phyloP scores from a whole-genome alignment of 371 early-diverging fungal genomes.

The Mortierella polycephala region DNA sequence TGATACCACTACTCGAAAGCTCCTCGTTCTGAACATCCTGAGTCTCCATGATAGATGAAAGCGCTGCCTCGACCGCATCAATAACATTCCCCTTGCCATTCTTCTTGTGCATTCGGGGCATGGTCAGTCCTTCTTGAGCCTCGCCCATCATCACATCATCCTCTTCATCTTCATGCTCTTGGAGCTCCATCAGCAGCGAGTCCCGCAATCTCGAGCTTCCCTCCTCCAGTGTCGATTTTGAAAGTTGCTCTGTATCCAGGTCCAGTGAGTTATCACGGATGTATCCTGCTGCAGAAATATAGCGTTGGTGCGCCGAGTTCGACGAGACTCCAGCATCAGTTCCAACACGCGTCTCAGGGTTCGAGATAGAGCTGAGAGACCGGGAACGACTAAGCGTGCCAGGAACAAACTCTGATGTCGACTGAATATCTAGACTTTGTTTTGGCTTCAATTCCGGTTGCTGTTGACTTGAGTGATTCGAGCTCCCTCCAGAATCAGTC shows the following conservation, averaged over 20 bases:
- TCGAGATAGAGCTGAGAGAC: constrained; percentile 37
- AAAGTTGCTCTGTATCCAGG: constrained; percentile 12
- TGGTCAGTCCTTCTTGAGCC: constrained; percentile 23
- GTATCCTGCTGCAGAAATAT: not conserved
- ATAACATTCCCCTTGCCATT: constrained; percentile 58
- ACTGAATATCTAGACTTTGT: constrained; percentile 16
- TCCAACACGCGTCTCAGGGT: constrained; percentile 4
- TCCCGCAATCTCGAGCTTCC: constrained; percentile 7
- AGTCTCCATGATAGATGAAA: constrained; percentile 65
- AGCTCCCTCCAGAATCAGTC: constrained; percentile 11
- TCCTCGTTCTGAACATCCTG: constrained; percentile 39
- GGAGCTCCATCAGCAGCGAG: constrained; percentile 33
- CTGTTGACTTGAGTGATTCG: not conserved
- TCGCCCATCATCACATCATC: constrained; percentile 30
- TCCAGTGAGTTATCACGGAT: constrained; percentile 20
- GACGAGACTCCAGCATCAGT: not conserved
- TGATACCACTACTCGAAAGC: constrained; percentile 2
- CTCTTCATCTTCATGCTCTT: constrained; percentile 40
- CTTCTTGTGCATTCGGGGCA: constrained; percentile 26
- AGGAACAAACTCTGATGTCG: not conserved
- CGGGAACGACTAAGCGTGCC: constrained; percentile 21
- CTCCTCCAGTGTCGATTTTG: constrained; percentile 8
- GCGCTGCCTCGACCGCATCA: constrained; percentile 70
- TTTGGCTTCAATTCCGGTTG: constrained; percentile 10
- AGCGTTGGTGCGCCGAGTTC: not conserved